These are phyloP conservation scores for Symbiotaphrina buchneri DNA, from an alignment of 495 filamentous ascomycete species.

Conservation along the genomic window DNA sequence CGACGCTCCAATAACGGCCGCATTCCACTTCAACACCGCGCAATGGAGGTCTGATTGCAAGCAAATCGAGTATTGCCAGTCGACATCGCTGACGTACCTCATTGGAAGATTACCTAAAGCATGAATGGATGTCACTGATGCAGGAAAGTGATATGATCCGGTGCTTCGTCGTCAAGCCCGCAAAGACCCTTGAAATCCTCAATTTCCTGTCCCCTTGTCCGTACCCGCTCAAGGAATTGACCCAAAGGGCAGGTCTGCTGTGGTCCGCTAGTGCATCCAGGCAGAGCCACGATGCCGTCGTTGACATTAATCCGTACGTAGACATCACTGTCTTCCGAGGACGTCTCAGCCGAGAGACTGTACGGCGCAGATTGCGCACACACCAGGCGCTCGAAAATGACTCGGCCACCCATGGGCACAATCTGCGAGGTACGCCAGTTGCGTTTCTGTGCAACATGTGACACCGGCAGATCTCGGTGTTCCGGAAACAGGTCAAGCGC, in stretches of 20 bases:
- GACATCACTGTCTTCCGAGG: background rate
- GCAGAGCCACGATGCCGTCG: slow-evolving; percentile 29
- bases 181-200: slow-evolving; percentile 20
- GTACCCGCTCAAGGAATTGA: slow-evolving; percentile 20
- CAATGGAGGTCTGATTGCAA: too few relatives aligned
- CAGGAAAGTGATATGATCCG: slow-evolving; percentile 18
- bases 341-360: background rate
- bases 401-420: slow-evolving; percentile 33
- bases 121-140: slow-evolving; percentile 12
- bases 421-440: slow-evolving; percentile 30
- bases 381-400: slow-evolving; percentile 28
- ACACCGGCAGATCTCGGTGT: slow-evolving; percentile 18
- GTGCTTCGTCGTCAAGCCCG: slow-evolving; percentile 13
- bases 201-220: slow-evolving; percentile 9
- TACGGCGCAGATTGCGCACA: slow-evolving; percentile 11
- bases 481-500: slow-evolving; percentile 26
- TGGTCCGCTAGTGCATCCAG: slow-evolving; percentile 25
- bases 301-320: slow-evolving; percentile 35
- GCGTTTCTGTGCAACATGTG: slow-evolving; percentile 17
- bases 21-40: too few relatives aligned
- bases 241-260: slow-evolving; percentile 26
- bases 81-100: too few relatives aligned
- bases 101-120: too few relatives aligned
- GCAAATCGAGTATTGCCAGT: too few relatives aligned
- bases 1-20: too few relatives aligned